A percentile compares a stretch with the other conserved stretches of the same genome.
Conservation (phyloP, 164 flowering plant genomes). For the Platanus orientalis region DNA sequence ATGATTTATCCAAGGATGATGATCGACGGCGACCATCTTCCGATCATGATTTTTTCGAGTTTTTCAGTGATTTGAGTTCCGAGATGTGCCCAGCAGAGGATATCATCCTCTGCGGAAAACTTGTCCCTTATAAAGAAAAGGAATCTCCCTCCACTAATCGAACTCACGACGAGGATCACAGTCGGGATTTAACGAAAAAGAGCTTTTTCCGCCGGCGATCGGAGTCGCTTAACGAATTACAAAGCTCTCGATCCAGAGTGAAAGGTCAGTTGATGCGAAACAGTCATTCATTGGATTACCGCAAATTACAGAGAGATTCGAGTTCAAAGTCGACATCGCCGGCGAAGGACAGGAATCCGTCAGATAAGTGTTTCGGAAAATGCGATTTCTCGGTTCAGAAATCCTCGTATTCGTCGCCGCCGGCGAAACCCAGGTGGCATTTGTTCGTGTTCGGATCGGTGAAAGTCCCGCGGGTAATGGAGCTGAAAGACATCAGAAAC, state of each 20-base stretch:
- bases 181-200: not conserved
- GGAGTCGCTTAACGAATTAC: slow-evolving; percentile 32
- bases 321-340: slow-evolving; percentile 7
- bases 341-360: slow-evolving; percentile 8
- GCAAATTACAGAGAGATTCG: slow-evolving; percentile 21
- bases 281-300: slow-evolving; percentile 38
- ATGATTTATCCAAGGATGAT: not conserved
- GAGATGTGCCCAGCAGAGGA: slow-evolving; percentile 56
- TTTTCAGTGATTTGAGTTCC: slow-evolving; percentile 25
- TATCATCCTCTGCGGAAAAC: slow-evolving; percentile 49
- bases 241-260: slow-evolving; percentile 13
- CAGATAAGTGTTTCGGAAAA: slow-evolving; percentile 9
- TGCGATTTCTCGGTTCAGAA: too few species aligned
- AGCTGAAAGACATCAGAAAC: not conserved
- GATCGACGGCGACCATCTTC: slow-evolving; percentile 10
- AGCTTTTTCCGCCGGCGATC: slow-evolving; percentile 20
- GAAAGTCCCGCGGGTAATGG: not conserved
- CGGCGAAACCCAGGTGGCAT: slow-evolving; percentile 29
- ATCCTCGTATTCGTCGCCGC: not conserved
- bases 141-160: not conserved
- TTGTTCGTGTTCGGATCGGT: slow-evolving; percentile 15
- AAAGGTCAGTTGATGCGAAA: slow-evolving; percentile 15
- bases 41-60: slow-evolving; percentile 45
- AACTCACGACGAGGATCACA: not conserved
- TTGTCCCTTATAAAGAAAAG: slow-evolving; percentile 33